These are phyloP conservation scores for Tuber aestivum DNA, from an alignment of 495 filamentous ascomycete genomes.

Conservation along the genomic window DNA sequence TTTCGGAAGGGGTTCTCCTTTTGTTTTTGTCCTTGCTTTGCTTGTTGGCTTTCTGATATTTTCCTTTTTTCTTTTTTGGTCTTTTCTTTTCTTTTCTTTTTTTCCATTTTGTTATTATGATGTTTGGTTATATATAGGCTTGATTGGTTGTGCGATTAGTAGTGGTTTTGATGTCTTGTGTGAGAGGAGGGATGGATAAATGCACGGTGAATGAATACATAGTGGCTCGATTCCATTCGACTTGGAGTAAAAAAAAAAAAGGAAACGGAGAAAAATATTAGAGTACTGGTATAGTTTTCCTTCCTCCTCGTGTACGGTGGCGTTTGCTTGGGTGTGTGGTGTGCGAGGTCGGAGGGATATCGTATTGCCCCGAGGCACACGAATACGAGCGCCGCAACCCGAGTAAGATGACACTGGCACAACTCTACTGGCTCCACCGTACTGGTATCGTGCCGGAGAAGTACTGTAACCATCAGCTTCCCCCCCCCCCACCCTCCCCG, in stretches of 20 bases:
- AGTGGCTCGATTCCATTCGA: not conserved
- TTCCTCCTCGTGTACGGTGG: not conserved
- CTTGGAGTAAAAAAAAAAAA: not conserved
- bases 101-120: not conserved
- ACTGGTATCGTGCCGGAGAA: no score
- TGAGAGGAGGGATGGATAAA: not conserved
- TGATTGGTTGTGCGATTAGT: not conserved
- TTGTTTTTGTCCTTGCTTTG: not conserved
- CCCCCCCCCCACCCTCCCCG: no score
- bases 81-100: not conserved
- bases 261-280: not conserved
- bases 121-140: constrained; percentile 1
- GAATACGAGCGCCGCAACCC: no score
- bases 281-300: not conserved
- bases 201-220: not conserved
- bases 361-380: no score
- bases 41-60: constrained; percentile 1
- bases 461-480: no score
- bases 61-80: not conserved
- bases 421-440: no score
- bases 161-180: not conserved
- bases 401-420: no score
- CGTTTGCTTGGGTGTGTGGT: not conserved
- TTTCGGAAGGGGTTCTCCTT: not conserved
- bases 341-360: no score